phyloP scores from a whole-genome alignment of 1,284 basidiomycete species.

The Ustanciosporium gigantosporum region DNA sequence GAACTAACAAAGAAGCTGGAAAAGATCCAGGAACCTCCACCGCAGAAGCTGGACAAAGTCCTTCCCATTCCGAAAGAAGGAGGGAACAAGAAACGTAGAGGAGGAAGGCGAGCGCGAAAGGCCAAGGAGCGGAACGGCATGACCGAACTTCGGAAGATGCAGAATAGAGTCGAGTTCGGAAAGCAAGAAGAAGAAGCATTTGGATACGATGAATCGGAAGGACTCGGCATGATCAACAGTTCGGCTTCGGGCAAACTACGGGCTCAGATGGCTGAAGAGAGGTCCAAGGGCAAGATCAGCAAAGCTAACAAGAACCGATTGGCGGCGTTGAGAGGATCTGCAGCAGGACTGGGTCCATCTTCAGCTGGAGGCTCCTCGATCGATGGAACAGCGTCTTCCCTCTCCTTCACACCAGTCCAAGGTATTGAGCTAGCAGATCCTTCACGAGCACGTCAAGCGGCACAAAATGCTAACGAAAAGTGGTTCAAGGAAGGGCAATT shows the following conservation, averaged over 20 bases:
- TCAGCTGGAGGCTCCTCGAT: neutral
- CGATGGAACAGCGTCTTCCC: conserved; percentile 80
- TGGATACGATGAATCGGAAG: conserved; percentile 93
- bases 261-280: conserved; percentile 79
- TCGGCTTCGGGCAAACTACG: conserved; percentile 81
- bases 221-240: conserved; percentile 89
- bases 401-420: conserved; percentile 95
- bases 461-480: conserved; percentile 60
- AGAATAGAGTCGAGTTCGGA: conserved; percentile 95
- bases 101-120: conserved; percentile 91
- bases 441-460: conserved; percentile 49
- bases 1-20: conserved; percentile 91
- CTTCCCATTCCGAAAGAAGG: conserved; percentile 95
- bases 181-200: conserved; percentile 94
- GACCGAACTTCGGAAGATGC: conserved; percentile 92
- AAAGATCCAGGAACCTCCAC: conserved; percentile 88
- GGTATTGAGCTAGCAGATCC: conserved; percentile 65
- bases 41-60: conserved; percentile 89
- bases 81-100: conserved; percentile 83
- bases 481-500: conserved; percentile 62
- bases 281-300: conserved; percentile 92
- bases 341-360: conserved; percentile 60
- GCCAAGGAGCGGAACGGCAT: conserved; percentile 95
- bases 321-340: conserved; percentile 49
- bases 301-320: conserved; percentile 86